These are phyloP conservation scores for Rhododendron ferrugineum DNA, from an alignment of 148 eudicot species.

Conservation along the genomic window DNA sequence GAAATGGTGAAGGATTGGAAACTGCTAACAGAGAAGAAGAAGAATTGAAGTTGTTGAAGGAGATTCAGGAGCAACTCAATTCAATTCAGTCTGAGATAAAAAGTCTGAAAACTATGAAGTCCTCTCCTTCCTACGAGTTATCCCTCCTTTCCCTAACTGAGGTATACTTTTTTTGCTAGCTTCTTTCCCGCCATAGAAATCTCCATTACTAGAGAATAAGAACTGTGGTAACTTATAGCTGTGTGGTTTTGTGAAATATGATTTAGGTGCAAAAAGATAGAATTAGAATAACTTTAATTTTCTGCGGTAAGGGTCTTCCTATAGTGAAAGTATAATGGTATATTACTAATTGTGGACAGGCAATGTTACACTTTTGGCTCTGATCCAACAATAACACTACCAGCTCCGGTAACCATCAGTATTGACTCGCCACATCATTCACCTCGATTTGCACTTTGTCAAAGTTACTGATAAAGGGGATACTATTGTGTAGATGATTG, in stretches of 20 bases:
- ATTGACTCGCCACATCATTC: not conserved
- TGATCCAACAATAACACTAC: constrained; percentile 16
- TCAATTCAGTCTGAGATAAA: constrained; percentile 54
- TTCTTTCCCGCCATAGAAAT: not conserved
- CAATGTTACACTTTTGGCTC: constrained; percentile 67
- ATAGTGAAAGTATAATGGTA: not conserved
- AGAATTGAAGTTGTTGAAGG: constrained; percentile 49
- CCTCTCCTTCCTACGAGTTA: constrained; percentile 24
- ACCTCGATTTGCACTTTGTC: not conserved
- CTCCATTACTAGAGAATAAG: not conserved
- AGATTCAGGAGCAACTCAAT: constrained; percentile 56
- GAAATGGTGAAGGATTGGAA: constrained; percentile 26
- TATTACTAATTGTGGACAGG: constrained; percentile 36
- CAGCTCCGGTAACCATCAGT: not conserved
- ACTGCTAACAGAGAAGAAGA: constrained; percentile 24
- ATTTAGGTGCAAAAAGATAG: not conserved
- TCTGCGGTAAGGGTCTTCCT: not conserved
- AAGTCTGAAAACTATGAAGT: constrained; percentile 34
- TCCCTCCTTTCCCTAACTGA: constrained; percentile 43
- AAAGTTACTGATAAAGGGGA: constrained; percentile 2
- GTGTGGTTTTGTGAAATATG: not conserved
- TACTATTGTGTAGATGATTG: not conserved
- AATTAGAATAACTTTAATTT: not conserved
- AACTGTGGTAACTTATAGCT: not conserved
- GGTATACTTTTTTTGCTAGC: constrained; percentile 33